phyloP scores from a whole-genome alignment of 495 filamentous ascomycete species.

The Amphirosellinia nigrospora region DNA sequence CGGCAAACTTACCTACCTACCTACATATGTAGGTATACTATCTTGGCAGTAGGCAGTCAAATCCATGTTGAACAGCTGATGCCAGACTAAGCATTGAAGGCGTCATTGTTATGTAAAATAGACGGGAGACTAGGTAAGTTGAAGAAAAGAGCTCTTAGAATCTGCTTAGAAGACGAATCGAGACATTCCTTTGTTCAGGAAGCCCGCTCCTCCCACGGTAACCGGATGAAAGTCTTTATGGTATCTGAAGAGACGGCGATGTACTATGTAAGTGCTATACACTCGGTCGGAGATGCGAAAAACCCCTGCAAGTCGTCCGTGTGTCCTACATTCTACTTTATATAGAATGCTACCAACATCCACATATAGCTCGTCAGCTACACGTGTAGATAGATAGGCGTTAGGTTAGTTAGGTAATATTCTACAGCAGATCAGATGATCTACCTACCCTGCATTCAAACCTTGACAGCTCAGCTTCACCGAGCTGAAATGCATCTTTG shows the following conservation, averaged over 20 bases:
- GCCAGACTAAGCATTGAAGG: background rate
- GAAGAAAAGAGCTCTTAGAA: background rate
- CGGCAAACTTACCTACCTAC: constrained; percentile 1
- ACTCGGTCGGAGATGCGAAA: background rate
- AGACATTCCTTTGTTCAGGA: background rate
- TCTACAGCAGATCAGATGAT: constrained; percentile 6
- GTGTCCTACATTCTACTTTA: background rate
- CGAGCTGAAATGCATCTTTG: background rate
- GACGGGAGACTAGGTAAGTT: background rate
- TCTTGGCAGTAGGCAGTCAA: background rate
- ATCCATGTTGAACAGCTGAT: background rate
- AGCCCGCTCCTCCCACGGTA: background rate
- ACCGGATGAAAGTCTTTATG: background rate
- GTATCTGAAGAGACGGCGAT: background rate
- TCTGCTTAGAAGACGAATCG: background rate
- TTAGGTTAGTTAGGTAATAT: background rate
- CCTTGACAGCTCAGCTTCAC: background rate
- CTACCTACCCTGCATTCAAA: constrained; percentile 5
- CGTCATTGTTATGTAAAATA: background rate
- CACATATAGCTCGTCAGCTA: background rate
- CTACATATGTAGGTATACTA: background rate
- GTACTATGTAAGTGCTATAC: background rate
- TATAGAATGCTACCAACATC: background rate
- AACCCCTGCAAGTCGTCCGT: background rate
- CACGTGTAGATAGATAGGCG: background rate